Percentiles rank a stretch among this genome's conserved stretches.
These are phyloP conservation scores for Parastagonospora avenae DNA, from an alignment of 2,329 filamentous ascomycete species.

Conservation along the genomic window DNA sequence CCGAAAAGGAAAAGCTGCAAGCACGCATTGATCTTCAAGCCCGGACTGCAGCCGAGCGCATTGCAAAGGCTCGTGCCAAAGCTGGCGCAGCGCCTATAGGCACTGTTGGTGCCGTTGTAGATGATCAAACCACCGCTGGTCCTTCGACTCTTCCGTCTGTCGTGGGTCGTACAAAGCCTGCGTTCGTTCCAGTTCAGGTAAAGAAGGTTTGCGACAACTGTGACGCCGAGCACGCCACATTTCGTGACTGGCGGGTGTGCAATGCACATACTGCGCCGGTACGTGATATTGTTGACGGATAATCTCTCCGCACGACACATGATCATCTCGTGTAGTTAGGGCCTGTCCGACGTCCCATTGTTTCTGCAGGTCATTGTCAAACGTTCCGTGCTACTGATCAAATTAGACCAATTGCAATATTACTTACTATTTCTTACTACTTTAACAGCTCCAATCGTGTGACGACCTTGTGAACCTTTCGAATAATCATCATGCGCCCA, in stretches of 20 bases:
- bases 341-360: too few species aligned
- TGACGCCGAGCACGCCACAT: constrained; percentile 2
- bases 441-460: too few species aligned
- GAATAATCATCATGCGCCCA: too few species aligned
- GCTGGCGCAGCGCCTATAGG: constrained; percentile 8
- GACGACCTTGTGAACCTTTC: too few species aligned
- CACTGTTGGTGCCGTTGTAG: background rate
- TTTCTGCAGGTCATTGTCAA: too few species aligned
- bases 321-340: too few species aligned
- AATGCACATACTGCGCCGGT: background rate
- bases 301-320: too few species aligned
- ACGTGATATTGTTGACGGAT: background rate
- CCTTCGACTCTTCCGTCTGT: background rate
- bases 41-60: constrained; percentile 9
- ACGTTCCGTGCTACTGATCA: too few species aligned
- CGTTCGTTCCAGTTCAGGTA: background rate
- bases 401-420: too few species aligned
- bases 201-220: constrained; percentile 10
- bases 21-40: constrained; percentile 6
- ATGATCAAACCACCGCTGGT: too few species aligned
- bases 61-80: constrained; percentile 21
- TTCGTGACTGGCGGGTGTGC: constrained; percentile 12
- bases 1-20: constrained; percentile 12
- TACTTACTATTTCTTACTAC: too few species aligned
- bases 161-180: background rate